A percentile compares a stretch with the other conserved stretches of the same genome.
Evolutionary conservation across 768 basidiomycete species (phyloP).

Genomic region (Leccinum subtestaceum): DNA sequence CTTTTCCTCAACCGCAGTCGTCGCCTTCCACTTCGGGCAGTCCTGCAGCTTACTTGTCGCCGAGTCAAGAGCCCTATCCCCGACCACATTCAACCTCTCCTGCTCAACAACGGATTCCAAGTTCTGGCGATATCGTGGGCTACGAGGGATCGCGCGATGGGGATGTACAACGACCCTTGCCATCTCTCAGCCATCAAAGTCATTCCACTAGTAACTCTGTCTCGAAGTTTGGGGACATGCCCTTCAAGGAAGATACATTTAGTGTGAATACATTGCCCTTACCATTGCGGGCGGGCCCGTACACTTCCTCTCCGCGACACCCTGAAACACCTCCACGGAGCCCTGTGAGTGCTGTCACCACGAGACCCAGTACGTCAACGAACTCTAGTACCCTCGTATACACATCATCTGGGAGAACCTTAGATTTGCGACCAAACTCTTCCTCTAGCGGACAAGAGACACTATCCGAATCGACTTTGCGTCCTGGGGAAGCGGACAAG

Average conservation of each 20-base stretch:
- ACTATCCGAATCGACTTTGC: constrained; percentile 32
- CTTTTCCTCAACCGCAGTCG: constrained; percentile 26
- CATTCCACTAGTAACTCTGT: constrained; percentile 27
- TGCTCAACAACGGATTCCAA: constrained; percentile 31
- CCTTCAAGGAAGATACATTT: constrained; percentile 31
- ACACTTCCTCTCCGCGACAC: constrained; percentile 21
- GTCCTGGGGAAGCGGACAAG: constrained; percentile 32
- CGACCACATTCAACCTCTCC: constrained; percentile 60
- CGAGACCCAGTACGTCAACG: constrained; percentile 37
- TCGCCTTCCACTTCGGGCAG: constrained; percentile 20
- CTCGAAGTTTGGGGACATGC: constrained; percentile 33
- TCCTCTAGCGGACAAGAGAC: constrained; percentile 33
- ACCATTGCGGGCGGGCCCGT: constrained; percentile 30
- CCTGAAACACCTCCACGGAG: constrained; percentile 61
- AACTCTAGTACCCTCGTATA: constrained; percentile 27
- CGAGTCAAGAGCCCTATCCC: constrained; percentile 55
- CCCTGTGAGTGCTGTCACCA: constrained; percentile 54
- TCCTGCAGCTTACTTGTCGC: constrained; percentile 36
- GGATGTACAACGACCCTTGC: constrained; percentile 29
- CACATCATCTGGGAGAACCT: constrained; percentile 28
- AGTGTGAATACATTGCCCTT: constrained; percentile 22
- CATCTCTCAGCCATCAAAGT: constrained; percentile 23
- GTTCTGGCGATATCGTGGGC: constrained; percentile 12
- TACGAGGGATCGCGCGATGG: constrained; percentile 27
- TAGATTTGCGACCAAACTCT: constrained; percentile 26